Conservation (phyloP, 495 filamentous ascomycete genomes). For the Xanthoparmelia taractica region DNA sequence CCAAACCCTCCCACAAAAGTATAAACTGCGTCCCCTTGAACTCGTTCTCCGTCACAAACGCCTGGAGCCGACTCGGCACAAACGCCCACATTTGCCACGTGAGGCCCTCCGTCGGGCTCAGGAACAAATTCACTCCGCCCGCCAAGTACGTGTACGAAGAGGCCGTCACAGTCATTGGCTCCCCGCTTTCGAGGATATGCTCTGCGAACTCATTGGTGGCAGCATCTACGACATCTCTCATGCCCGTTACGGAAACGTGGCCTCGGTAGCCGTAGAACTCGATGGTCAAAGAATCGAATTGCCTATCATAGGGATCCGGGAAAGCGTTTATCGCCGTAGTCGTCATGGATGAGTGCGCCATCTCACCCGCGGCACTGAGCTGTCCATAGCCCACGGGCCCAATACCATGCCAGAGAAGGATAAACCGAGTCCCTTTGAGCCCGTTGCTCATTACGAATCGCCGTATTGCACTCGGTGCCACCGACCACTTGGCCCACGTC, state of each 20-base stretch:
- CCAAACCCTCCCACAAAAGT: not conserved
- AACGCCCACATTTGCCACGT: not conserved
- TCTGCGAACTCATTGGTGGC: no score
- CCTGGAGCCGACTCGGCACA: not conserved
- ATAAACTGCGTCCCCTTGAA: not conserved
- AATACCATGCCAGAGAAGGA: not conserved
- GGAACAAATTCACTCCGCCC: not conserved
- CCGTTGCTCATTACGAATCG: not conserved
- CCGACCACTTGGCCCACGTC: not conserved
- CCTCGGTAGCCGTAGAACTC: not conserved
- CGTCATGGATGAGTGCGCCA: no score
- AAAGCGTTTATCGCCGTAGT: no score
- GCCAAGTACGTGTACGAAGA: not conserved
- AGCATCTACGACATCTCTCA: no score
- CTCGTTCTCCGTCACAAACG: not conserved
- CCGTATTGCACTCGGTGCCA: not conserved
- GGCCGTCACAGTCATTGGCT: no score
- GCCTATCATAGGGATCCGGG: no score
- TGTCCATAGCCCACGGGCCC: not conserved
- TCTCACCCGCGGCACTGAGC: no score
- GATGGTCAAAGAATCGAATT: no score
- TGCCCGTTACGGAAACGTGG: not conserved
- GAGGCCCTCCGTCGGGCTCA: not conserved
- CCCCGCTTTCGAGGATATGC: no score
- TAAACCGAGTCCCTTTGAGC: not conserved